Evolutionary conservation across 2,329 filamentous ascomycete species (phyloP).

Genomic region (Xylaria digitata): DNA sequence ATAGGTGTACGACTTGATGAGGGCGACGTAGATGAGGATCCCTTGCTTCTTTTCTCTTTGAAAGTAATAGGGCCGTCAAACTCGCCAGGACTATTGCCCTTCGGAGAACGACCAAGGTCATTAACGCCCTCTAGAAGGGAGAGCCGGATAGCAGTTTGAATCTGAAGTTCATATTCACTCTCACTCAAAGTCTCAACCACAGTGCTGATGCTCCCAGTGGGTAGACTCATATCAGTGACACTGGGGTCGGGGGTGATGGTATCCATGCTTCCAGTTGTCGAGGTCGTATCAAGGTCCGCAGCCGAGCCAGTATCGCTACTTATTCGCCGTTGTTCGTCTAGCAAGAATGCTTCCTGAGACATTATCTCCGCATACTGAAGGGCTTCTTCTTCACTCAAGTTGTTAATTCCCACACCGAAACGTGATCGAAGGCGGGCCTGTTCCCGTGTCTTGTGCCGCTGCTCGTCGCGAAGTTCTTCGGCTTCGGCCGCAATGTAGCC

Average conservation of each 20-base stretch:
- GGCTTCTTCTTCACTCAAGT: constrained; percentile 74
- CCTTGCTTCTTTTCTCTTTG: constrained; percentile 58
- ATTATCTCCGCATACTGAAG: constrained; percentile 74
- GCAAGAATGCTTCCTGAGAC: constrained; percentile 68
- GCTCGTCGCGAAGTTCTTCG: constrained; percentile 80
- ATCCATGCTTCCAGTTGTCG: constrained; percentile 54
- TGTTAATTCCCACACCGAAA: constrained; percentile 83
- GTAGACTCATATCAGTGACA: constrained; percentile 56
- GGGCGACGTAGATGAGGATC: constrained; percentile 51
- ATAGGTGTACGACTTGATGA: constrained; percentile 54
- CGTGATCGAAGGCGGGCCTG: constrained; percentile 77
- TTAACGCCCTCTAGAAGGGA: constrained; percentile 68
- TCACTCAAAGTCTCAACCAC: constrained; percentile 54
- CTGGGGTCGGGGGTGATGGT: constrained; percentile 68
- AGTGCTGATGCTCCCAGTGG: constrained; percentile 43
- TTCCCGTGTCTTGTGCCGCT: constrained; percentile 73
- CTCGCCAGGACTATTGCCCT: constrained; percentile 59
- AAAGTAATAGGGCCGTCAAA: constrained; percentile 64
- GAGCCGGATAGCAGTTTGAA: constrained; percentile 71
- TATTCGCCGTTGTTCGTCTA: constrained; percentile 67
- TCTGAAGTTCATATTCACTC: constrained; percentile 69
- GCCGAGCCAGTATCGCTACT: constrained; percentile 64
- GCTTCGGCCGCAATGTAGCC: constrained; percentile 90
- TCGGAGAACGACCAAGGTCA: constrained; percentile 59
- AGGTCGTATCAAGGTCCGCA: constrained; percentile 57